Percentiles rank a stretch among this genome's conserved stretches.
Conservation (phyloP, 441 rosid genomes). For the Viola pubescens region DNA sequence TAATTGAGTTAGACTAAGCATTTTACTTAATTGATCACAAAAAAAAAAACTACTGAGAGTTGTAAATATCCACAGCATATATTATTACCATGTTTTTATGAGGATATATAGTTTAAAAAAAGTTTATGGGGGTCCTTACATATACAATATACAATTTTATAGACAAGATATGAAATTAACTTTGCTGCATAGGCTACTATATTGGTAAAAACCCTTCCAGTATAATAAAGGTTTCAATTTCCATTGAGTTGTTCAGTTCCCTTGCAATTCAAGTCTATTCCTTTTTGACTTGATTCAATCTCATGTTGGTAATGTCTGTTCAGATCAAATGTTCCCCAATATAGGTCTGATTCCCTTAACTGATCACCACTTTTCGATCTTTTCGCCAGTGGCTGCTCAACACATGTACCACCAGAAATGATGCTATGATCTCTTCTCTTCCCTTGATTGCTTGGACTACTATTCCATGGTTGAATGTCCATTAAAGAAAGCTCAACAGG, state of each 20-base stretch:
- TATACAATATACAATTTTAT: slow-evolving; percentile 39
- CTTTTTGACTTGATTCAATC: slow-evolving; percentile 26
- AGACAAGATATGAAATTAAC: slow-evolving; percentile 27
- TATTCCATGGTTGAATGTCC: slow-evolving; percentile 32
- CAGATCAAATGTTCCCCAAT: slow-evolving; percentile 36
- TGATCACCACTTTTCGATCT: slow-evolving; percentile 26
- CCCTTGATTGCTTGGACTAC: slow-evolving; percentile 23
- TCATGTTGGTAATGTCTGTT: slow-evolving; percentile 44
- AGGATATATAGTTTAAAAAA: slow-evolving; percentile 24
- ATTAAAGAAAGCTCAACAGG: slow-evolving; percentile 51
- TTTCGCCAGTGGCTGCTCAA: slow-evolving; percentile 36
- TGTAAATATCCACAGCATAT: slow-evolving; percentile 15
- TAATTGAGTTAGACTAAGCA: too few species aligned
- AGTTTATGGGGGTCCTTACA: slow-evolving; percentile 33
- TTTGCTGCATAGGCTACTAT: slow-evolving; percentile 22
- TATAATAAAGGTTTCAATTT: slow-evolving; percentile 16
- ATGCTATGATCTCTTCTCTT: slow-evolving; percentile 45
- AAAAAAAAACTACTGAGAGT: too few species aligned
- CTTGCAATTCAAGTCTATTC: slow-evolving; percentile 44
- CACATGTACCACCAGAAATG: slow-evolving; percentile 28
- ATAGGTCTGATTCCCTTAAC: slow-evolving; percentile 22
- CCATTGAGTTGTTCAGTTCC: slow-evolving; percentile 27
- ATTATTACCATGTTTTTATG: slow-evolving; percentile 25
- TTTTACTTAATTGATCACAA: too few species aligned
- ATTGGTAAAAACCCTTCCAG: slow-evolving; percentile 12